Evolutionary conservation across 768 basidiomycete genomes (phyloP), one percentile per base, ranked within the genome.

Genomic region (Serpula lacrymans): DNA sequence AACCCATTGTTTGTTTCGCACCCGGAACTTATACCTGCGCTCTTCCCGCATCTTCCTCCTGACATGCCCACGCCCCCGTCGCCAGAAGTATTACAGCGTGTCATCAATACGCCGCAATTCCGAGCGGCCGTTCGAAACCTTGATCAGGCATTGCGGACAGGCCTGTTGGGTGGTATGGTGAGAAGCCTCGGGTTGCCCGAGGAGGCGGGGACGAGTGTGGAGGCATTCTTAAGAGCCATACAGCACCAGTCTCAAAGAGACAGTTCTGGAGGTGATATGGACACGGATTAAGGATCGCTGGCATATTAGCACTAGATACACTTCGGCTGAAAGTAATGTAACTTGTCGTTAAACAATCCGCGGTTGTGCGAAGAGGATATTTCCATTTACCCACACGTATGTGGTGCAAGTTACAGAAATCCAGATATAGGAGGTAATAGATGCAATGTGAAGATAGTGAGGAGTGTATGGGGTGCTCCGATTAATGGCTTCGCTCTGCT

Each of bases 51-150:
- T 50, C 77, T 95, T 17, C 91, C 92, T 1, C 70, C 86, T 6
- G 86, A 87, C 61, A 82, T 84, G 0, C 62, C 74, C 12, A 78
- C 79, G 7, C n/a, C n/a, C n/a, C 84, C 86, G 21, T 52, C 54
- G 6, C 52, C 57, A 1, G 82, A 90, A 38, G 80, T 70, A 3
- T 68, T 96, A 6, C 72, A 84, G 41, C 78, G 79, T 24, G 80
- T 93, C 49, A 78, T 94, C 45, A 76, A 80, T 45, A 88, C 87
- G 1, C 84, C 88, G 1, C 91, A 88, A 51, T 92, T 94, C 65
- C 82, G 85, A 45, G 67, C 78, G 5, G 84, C 88, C 2, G 86
- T 93, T 14, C 68, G 77, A 3, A 86, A 77, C 56, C 75, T 96
- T 34, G 92, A 96, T 56, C 82, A 85, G 54, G 92, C 90, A 5